Conservation (phyloP, 176 grass and related monocot genomes). For the Secale cereale region DNA sequence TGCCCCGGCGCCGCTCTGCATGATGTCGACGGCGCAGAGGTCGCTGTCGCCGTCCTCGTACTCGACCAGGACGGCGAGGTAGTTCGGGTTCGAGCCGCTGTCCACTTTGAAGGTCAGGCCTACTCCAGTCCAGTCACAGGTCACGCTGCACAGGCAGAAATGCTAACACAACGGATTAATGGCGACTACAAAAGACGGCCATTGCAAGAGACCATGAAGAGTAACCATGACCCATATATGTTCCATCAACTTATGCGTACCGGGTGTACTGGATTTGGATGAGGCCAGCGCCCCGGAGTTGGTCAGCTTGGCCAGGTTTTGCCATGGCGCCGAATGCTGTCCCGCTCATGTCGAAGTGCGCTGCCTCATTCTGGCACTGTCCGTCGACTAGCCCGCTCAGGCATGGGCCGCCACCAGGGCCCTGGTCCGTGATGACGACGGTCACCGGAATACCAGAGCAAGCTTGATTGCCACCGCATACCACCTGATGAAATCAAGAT, state of each 20-base stretch:
- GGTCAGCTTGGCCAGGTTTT: constrained; percentile 44
- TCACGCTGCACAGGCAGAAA: constrained; percentile 31
- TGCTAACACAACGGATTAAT: background rate
- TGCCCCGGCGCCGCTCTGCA: background rate
- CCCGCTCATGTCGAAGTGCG: constrained; percentile 89
- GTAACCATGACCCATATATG: background rate
- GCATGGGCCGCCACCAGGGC: constrained; percentile 64
- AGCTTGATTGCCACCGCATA: constrained; percentile 52
- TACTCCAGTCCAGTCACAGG: constrained; percentile 56
- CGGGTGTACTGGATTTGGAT: constrained; percentile 62
- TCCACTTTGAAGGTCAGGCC: constrained; percentile 72
- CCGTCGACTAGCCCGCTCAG: constrained; percentile 23
- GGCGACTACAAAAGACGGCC: background rate
- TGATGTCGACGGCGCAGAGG: constrained; percentile 54
- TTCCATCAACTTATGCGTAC: constrained; percentile 15
- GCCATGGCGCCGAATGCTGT: constrained; percentile 84
- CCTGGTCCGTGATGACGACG: constrained; percentile 63
- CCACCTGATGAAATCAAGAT: constrained; percentile 44
- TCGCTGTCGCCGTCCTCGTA: constrained; percentile 67
- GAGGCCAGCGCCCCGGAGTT: constrained; percentile 59
- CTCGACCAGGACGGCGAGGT: constrained; percentile 70
- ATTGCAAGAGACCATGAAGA: background rate
- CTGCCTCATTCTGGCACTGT: constrained; percentile 38
- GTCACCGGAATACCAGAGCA: constrained; percentile 68
- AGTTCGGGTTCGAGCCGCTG: constrained; percentile 68